phyloP scores from a whole-genome alignment of 495 filamentous ascomycete species.

The Hypomontagnella monticulosa region DNA sequence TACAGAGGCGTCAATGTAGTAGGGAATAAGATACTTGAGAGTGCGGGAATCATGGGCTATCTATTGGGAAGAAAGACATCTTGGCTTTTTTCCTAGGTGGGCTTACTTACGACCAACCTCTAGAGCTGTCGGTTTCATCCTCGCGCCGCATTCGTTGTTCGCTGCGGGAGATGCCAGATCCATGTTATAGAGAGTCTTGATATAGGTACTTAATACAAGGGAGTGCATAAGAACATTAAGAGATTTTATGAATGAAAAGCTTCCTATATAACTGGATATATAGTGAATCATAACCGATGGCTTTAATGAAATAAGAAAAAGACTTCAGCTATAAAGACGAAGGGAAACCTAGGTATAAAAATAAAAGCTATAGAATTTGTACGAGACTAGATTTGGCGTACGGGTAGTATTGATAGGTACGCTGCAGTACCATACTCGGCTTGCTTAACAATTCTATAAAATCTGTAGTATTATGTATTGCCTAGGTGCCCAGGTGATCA shows the following conservation, averaged over 20 bases:
- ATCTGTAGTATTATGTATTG: constrained; percentile 1
- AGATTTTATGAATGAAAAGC: background rate
- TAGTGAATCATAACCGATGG: no score
- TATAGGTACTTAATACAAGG: constrained; percentile 28
- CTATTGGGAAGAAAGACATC: constrained; percentile 16
- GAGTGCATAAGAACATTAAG: background rate
- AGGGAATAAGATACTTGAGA: background rate
- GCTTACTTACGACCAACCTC: constrained; percentile 29
- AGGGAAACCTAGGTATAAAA: no score
- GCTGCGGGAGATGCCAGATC: constrained; percentile 22
- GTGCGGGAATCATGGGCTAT: constrained; percentile 13
- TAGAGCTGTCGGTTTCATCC: constrained; percentile 39
- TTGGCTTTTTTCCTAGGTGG: constrained; percentile 22
- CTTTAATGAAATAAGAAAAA: no score
- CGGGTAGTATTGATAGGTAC: no score
- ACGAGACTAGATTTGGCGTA: no score
- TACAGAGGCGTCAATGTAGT: constrained; percentile 25
- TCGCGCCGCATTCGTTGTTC: constrained; percentile 30
- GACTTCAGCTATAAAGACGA: no score
- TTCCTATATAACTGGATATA: background rate
- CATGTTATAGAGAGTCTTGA: constrained; percentile 28
- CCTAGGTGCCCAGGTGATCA: background rate
- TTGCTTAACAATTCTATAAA: no score
- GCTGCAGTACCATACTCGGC: no score
- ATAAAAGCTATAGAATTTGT: no score